These are phyloP conservation scores for Stemphylium vesicarium DNA, from an alignment of 2,329 filamentous ascomycete genomes.

Conservation along the genomic window DNA sequence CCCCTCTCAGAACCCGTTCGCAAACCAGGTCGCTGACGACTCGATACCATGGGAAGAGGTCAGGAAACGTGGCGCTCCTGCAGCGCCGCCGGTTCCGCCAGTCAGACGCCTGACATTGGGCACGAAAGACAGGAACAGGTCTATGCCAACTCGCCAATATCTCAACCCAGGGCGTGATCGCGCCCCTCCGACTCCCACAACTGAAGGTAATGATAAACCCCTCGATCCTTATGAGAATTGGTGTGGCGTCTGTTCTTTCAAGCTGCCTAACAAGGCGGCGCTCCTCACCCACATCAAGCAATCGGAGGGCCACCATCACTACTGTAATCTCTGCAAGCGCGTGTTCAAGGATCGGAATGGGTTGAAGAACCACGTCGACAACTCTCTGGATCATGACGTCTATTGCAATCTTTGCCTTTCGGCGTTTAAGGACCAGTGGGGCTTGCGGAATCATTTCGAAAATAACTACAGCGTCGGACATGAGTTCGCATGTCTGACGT, in stretches of 20 bases:
- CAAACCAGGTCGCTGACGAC: slow-evolving; percentile 33
- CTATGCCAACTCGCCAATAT: background rate
- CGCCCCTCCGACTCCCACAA: slow-evolving; percentile 13
- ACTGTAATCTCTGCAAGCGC: slow-evolving; percentile 46
- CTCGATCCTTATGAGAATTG: slow-evolving; percentile 36
- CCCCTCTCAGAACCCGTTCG: slow-evolving; percentile 23
- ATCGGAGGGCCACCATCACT: slow-evolving; percentile 33
- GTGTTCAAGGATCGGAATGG: slow-evolving; percentile 45
- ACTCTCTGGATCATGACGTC: slow-evolving; percentile 34
- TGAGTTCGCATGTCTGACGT: slow-evolving; percentile 36
- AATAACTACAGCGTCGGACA: slow-evolving; percentile 40
- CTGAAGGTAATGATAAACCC: slow-evolving; percentile 16
- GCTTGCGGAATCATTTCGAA: slow-evolving; percentile 43
- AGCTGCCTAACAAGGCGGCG: slow-evolving; percentile 30
- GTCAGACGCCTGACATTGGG: slow-evolving; percentile 8
- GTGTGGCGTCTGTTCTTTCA: slow-evolving; percentile 41
- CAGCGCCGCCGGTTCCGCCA: background rate
- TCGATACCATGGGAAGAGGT: slow-evolving; percentile 37
- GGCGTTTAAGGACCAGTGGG: slow-evolving; percentile 42
- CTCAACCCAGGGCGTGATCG: slow-evolving; percentile 9
- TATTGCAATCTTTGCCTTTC: slow-evolving; percentile 45
- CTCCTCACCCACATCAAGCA: slow-evolving; percentile 38
- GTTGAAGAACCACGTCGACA: slow-evolving; percentile 44
- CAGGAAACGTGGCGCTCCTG: slow-evolving; percentile 23
- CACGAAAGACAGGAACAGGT: slow-evolving; percentile 13